Percentiles rank a stretch among this genome's conserved stretches.
These are phyloP conservation scores for Colletotrichum sp. DNA, from an alignment of 2,329 filamentous ascomycete genomes.

Conservation along the genomic window DNA sequence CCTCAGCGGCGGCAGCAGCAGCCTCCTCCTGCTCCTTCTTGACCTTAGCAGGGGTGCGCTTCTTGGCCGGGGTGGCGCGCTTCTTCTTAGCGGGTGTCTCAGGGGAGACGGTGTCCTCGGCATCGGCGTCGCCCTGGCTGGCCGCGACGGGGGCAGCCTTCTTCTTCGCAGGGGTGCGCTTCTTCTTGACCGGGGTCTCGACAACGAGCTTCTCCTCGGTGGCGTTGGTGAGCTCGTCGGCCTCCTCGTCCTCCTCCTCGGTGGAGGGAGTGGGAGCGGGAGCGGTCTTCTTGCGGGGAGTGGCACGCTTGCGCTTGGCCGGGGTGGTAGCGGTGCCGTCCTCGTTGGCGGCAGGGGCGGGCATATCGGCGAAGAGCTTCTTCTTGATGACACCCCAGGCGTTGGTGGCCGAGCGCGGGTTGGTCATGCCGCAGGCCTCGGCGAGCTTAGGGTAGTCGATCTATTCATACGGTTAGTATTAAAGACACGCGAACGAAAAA, in stretches of 20 bases:
- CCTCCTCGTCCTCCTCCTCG: not conserved
- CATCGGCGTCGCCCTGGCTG: not conserved
- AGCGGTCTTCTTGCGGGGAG: conserved; percentile 2
- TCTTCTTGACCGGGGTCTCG: conserved; percentile 11
- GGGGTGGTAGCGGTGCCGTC: conserved; percentile 9
- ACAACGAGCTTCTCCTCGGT: conserved; percentile 14
- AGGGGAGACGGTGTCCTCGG: not conserved
- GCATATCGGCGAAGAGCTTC: conserved; percentile 24
- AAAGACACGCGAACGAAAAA: not conserved
- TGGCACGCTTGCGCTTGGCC: conserved; percentile 23
- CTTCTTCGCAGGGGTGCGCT: conserved; percentile 1
- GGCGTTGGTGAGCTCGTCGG: not conserved
- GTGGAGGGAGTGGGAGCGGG: not conserved
- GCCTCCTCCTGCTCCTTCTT: not conserved
- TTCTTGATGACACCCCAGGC: conserved; percentile 29
- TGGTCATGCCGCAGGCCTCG: conserved; percentile 26
- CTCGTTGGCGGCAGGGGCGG: not conserved
- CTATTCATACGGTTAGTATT: conserved; percentile 13
- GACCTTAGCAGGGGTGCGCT: not conserved
- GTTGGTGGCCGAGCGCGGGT: conserved; percentile 25
- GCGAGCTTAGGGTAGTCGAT: conserved; percentile 29
- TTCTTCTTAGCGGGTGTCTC: conserved; percentile 20
- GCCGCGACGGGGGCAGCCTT: not conserved
- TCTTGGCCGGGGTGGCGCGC: not conserved
- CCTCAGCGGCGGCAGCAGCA: not conserved